Evolutionary conservation across 23 red algal species (phyloP), one percentile per base, ranked within the genome.

Genomic region (Gracilariopsis chorda): DNA sequence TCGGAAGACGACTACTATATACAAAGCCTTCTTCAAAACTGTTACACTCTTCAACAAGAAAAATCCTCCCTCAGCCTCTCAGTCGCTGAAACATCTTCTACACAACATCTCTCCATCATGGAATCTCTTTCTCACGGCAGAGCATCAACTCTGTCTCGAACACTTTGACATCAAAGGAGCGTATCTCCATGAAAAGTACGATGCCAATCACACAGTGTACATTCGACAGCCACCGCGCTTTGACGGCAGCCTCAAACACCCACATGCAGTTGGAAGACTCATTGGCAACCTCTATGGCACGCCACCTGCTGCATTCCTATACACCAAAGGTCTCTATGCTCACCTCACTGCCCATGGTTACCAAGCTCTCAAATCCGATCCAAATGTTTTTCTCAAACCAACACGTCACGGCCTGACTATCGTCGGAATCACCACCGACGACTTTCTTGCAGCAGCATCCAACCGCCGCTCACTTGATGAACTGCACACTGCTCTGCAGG

Each of bases 151-250:
- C 17, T 28, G 77, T 48, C 30, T 89, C 7, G 51, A 78, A 48
- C 84, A 89, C 39, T 77, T 89, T 62, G 84, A 78, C 51, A 77
- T 89, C 2, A 58, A 63, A 28, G 35, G 34, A 12, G 84, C 84
- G 13, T 89, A 51, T 35, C 33, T 78, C 27, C 52, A 77, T 47
- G 84, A 89, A 63, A 24, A 64, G 23, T 89, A 47, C 51, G 36
- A 48, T 1, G 24, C 58, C 47, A 62, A 61, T 43, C 21, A 73
- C 2, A 45, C 17, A 7, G 72, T 78, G 0, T 78, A 67, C 20
- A 25, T 89, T 21, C 25, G 51, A 17, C 49, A 78, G 37, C 52
- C 49, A 3, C 49, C 32, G 4, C 48, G 68, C 14, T 89, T 89
- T 52, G 60, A 84, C 37, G 60, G 60, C 6, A 44, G 39, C 40